Evolutionary conservation across 2,329 filamentous ascomycete species (phyloP).

Genomic region (Colletotrichum orchidophilum): DNA sequence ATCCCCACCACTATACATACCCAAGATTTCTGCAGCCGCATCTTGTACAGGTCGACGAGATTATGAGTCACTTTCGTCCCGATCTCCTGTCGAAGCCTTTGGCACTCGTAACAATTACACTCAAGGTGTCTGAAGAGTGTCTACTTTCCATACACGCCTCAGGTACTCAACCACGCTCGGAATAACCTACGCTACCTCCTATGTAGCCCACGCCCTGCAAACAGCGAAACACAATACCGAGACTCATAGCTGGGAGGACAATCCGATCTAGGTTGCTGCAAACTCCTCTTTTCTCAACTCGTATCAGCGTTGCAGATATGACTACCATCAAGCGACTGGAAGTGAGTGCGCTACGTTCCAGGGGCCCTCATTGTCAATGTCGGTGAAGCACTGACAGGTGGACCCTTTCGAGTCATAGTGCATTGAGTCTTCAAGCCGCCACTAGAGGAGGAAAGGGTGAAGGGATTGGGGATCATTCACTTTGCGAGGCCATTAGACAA

Average conservation of each 20-base stretch:
- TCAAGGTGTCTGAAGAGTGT: background rate
- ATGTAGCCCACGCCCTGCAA: background rate
- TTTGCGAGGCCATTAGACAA: conserved; percentile 44
- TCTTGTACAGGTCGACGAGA: background rate
- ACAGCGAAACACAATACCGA: background rate
- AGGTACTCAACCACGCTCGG: background rate
- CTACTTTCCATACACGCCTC: background rate
- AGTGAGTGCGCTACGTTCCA: conserved; percentile 53
- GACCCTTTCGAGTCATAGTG: conserved; percentile 43
- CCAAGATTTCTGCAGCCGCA: background rate
- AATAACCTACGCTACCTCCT: conserved; percentile 6
- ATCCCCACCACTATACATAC: background rate
- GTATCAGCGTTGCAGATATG: conserved; percentile 61
- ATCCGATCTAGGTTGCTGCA: conserved; percentile 61
- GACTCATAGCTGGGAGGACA: conserved; percentile 44
- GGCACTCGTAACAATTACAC: background rate
- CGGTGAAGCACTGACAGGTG: conserved; percentile 40
- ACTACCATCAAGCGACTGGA: conserved; percentile 48
- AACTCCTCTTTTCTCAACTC: conserved; percentile 63
- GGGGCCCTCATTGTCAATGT: conserved; percentile 56
- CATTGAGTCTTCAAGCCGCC: conserved; percentile 46
- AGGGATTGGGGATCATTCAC: conserved; percentile 45
- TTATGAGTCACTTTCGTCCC: background rate
- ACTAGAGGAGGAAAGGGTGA: conserved; percentile 41
- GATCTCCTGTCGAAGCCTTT: background rate